These are phyloP conservation scores for Starmerella bombicola DNA, from an alignment of 805 yeast species.

Conservation along the genomic window DNA sequence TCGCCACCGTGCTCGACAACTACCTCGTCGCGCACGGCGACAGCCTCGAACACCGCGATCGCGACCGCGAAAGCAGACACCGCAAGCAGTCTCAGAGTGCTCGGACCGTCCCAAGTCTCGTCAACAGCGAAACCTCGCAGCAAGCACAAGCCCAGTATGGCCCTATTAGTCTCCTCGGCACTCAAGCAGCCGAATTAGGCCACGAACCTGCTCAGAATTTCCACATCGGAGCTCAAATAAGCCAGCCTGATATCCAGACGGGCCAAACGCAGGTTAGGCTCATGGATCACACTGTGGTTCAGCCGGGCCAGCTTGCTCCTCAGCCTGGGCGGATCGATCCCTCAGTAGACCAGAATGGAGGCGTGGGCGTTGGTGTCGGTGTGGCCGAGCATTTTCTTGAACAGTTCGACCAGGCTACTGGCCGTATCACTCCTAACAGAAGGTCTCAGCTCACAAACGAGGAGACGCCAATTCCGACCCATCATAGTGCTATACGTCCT, in stretches of 20 bases:
- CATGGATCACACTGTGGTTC: slow-evolving; percentile 4
- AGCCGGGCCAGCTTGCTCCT: slow-evolving; percentile 12
- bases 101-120: neutral
- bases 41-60: slow-evolving; percentile 15
- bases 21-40: slow-evolving; percentile 32
- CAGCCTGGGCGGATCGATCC: neutral
- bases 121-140: slow-evolving; percentile 4
- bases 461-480: neutral
- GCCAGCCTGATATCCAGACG: neutral
- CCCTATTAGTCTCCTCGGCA: neutral
- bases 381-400: neutral
- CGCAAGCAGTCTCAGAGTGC: neutral
- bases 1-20: slow-evolving; percentile 86
- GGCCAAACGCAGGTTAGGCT: slow-evolving; percentile 1
- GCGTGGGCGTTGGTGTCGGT: slow-evolving; percentile 2
- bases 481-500: neutral
- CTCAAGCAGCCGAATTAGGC: neutral
- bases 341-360: neutral
- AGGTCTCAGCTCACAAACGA: neutral
- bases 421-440: neutral
- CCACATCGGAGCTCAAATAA: neutral
- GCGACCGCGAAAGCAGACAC: slow-evolving; percentile 6
- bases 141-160: neutral
- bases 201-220: neutral
- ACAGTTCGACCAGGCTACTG: slow-evolving; percentile 1